Conservation (phyloP, 345 rosid species). For the Lepidium africanum region DNA sequence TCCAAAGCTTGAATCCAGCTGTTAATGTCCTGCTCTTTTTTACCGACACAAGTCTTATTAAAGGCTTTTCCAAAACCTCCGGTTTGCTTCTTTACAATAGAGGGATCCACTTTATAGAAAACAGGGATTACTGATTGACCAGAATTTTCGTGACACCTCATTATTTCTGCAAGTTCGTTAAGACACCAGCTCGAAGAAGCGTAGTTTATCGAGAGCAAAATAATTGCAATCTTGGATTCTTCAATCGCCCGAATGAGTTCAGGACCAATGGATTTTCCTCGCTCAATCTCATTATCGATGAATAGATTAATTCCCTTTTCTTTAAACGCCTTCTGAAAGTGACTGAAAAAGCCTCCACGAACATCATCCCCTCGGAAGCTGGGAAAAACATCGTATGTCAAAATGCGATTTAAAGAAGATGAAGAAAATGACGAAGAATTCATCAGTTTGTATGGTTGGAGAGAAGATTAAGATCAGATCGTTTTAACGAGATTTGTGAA, state of each 20-base stretch:
- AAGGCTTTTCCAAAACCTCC: neutral
- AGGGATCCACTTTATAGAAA: neutral
- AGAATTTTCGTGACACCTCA: neutral
- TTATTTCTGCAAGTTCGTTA: neutral
- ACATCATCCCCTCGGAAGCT: neutral
- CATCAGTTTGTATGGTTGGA: neutral
- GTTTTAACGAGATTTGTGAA: neutral
- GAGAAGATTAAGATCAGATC: neutral
- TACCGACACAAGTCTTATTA: neutral
- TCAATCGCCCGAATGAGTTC: neutral
- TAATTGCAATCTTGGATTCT: neutral
- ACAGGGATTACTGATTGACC: neutral
- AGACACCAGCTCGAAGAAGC: neutral
- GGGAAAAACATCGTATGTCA: neutral
- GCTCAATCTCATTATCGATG: neutral
- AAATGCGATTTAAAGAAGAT: neutral
- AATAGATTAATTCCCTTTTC: neutral
- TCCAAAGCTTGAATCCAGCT: neutral
- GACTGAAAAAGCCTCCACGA: neutral
- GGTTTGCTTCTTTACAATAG: neutral
- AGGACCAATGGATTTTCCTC: neutral
- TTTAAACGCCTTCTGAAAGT: neutral
- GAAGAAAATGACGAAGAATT: neutral
- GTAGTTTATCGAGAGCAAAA: neutral
- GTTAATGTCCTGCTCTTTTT: neutral